Evolutionary conservation across 2,329 filamentous ascomycete genomes (phyloP), one percentile per base, ranked within the genome.

Genomic region (Apiospora hydei): DNA sequence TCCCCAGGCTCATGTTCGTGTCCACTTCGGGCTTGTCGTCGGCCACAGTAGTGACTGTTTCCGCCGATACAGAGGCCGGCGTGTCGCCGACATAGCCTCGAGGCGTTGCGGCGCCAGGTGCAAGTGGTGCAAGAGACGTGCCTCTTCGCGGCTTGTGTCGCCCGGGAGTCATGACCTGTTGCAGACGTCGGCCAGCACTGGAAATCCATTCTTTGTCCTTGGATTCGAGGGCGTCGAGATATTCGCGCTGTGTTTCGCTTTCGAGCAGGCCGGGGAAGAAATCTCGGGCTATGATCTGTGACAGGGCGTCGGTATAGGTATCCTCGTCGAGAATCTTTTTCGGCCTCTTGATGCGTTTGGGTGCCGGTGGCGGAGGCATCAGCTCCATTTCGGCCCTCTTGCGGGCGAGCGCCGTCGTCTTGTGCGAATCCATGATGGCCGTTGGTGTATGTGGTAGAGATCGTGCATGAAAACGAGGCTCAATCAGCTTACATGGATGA

Each of bases 261-360:
- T 98, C 95, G 5, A 95, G 85, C 0, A 99, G 87, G 0, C 96
- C 96, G 0, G 96, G 96, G 78, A 98, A 99, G 85, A 97, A 99
- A 85, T 99, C 96, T 75, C 96, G 91, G 13, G 94, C 94, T 74
- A 99, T 98, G 80, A 99, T 98, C 77, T 96, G 92, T 0, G 95
- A 98, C 41, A 99, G 87, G 0, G 94, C 93, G 72, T 95, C 91
- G 2, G 94, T 96, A 82, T 99, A 99, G 70, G 93, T 91, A 77
- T 99, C 96, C 86, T 99, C 96, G 81, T 98, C 94, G 41, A 99
- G 89, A 41, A 98, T 91, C 74, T 92, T 93, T 74, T 92, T 91
- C 0, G 96, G 96, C 70, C 96, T 90, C 83, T 98, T 98, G 79
- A 98, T 97, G 72, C 94, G 92, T 82, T 98, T 98, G 57, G 91